Conservation (phyloP, 225 moss, liverwort and hornwort species). For the Antitrichia curtipendula region DNA sequence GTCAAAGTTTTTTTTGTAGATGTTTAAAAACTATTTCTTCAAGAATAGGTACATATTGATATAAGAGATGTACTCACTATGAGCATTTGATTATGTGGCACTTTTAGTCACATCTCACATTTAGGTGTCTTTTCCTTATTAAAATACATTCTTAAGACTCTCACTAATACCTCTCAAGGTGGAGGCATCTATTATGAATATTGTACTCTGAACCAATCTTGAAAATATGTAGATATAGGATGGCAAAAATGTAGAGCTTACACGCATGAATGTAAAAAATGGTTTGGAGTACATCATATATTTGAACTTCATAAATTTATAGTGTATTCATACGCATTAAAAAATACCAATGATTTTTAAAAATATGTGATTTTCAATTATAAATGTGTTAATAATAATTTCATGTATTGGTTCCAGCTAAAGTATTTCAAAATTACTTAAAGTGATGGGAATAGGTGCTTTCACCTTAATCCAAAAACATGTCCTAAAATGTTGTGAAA, state of each 20-base stretch:
- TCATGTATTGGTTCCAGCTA: not conserved
- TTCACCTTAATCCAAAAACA: not conserved
- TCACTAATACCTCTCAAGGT: not conserved
- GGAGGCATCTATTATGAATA: not conserved
- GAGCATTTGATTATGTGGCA: not conserved
- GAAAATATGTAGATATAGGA: not conserved
- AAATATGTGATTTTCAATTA: not conserved
- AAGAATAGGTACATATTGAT: no score
- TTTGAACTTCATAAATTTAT: not conserved
- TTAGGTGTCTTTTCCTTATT: rapidly evolving
- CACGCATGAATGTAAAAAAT: not conserved
- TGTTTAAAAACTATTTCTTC: not conserved
- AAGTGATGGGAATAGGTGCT: not conserved
- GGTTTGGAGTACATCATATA: rapidly evolving
- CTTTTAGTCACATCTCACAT: rapidly evolving
- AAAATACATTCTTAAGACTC: not conserved
- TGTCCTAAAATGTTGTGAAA: not conserved
- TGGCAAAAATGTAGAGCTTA: not conserved
- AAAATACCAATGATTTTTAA: not conserved
- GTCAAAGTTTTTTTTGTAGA: not conserved
- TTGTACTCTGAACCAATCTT: not conserved
- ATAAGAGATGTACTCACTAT: rapidly evolving
- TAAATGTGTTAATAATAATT: not conserved
- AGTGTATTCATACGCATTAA: rapidly evolving
- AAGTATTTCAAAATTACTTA: not conserved